phyloP scores from a whole-genome alignment of 1,284 basidiomycete species.

The Boletellus deceptivus region DNA sequence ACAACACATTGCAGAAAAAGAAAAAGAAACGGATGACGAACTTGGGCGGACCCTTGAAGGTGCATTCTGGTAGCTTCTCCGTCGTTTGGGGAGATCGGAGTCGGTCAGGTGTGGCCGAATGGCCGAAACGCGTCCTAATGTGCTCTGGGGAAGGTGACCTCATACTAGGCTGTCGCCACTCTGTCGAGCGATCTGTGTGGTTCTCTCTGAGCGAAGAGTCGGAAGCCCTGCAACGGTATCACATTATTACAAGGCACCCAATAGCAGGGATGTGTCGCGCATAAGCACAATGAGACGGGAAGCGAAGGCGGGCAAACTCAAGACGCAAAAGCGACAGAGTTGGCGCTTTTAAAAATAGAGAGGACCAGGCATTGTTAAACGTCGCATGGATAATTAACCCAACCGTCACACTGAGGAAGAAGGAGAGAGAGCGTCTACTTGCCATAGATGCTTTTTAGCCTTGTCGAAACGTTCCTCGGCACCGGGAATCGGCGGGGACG shows the following conservation, averaged over 20 bases:
- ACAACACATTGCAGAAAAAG: constrained; percentile 11
- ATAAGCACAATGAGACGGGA: constrained; percentile 21
- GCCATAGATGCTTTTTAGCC: constrained; percentile 36
- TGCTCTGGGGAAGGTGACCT: constrained; percentile 25
- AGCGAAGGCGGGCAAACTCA: constrained; percentile 18
- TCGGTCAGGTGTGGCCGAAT: constrained; percentile 18
- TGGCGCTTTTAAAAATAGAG: constrained; percentile 12
- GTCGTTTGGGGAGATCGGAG: constrained; percentile 20
- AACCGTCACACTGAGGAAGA: constrained; percentile 6
- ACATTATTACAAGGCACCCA: constrained; percentile 20
- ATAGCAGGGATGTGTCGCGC: constrained; percentile 31
- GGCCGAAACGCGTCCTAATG: constrained; percentile 18
- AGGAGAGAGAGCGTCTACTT: constrained; percentile 20
- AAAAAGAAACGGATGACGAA: constrained; percentile 19
- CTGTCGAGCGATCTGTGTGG: constrained; percentile 13
- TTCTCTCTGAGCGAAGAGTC: constrained; percentile 28
- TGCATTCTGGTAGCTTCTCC: constrained; percentile 24
- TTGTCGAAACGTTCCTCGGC: constrained; percentile 36
- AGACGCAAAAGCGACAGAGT: constrained; percentile 17
- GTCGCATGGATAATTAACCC: constrained; percentile 11
- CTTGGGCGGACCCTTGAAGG: constrained; percentile 25
- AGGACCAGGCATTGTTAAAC: constrained; percentile 10
- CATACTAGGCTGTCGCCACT: constrained; percentile 11
- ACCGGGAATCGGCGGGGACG: constrained; percentile 18
- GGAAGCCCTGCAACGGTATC: constrained; percentile 27